phyloP scores from a whole-genome alignment of 305 asterid species.

The Withania somnifera region DNA sequence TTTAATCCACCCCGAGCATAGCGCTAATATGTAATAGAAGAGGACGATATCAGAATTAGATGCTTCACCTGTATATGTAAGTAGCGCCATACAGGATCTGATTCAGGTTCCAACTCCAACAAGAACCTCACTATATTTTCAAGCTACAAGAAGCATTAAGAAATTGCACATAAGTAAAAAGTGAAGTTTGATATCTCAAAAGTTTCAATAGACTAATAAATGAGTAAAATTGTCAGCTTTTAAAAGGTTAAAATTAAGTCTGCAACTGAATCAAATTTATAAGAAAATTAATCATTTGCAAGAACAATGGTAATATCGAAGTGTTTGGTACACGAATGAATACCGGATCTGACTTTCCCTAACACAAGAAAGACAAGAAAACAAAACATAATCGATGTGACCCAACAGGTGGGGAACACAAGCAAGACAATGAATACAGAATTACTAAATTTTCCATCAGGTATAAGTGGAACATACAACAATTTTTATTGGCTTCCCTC shows the following conservation, averaged over 20 bases:
- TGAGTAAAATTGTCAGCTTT: neutral
- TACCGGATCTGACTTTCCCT: neutral
- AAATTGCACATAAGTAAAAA: neutral
- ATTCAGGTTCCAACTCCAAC: constrained; percentile 93
- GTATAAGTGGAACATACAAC: neutral
- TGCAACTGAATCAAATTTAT: neutral
- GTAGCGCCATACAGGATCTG: constrained; percentile 95
- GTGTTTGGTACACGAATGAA: neutral
- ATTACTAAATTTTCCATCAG: neutral
- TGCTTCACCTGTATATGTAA: constrained; percentile 70
- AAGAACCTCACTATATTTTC: constrained; percentile 89
- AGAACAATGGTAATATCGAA: neutral
- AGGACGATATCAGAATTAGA: neutral
- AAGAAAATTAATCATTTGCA: neutral
- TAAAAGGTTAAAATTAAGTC: neutral
- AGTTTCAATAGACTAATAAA: neutral
- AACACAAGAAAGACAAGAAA: neutral
- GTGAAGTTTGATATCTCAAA: neutral
- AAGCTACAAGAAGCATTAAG: constrained; percentile 58
- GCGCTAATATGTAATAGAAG: neutral
- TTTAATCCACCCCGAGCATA: neutral
- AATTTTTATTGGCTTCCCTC: neutral
- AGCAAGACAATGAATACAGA: neutral
- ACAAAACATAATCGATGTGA: neutral
- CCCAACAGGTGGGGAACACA: neutral